Evolutionary conservation across 176 grass and related monocot genomes (phyloP).

Genomic region (Tuctoria greenei): DNA sequence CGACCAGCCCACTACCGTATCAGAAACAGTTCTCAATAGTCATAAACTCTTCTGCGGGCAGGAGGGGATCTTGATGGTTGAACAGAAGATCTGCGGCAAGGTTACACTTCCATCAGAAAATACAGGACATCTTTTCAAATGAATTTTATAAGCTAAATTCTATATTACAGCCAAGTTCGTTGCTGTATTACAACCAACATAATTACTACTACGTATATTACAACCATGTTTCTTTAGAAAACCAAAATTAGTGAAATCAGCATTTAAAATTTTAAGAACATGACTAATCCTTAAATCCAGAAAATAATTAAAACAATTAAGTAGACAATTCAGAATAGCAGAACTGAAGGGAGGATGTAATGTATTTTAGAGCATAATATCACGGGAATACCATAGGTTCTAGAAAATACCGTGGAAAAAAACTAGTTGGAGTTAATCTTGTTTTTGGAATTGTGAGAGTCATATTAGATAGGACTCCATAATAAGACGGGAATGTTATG

Average conservation of each 20-base stretch:
- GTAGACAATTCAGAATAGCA: background rate
- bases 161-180: background rate
- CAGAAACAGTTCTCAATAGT: background rate
- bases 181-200: background rate
- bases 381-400: background rate
- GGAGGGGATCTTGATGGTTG: constrained; percentile 36
- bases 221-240: background rate
- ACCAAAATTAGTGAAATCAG: background rate
- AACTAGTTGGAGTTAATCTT: too few species aligned
- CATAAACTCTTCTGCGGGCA: constrained; percentile 30
- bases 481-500: too few species aligned
- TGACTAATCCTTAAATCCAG: background rate
- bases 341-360: background rate
- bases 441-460: too few species aligned
- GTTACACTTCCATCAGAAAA: background rate
- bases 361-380: background rate
- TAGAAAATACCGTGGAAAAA: background rate
- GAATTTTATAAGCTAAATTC: background rate
- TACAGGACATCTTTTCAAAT: background rate
- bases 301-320: background rate
- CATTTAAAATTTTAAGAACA: background rate
- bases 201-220: background rate
- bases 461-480: too few species aligned
- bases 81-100: constrained; percentile 36
- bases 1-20: background rate